Base-by-base conservation (phyloP, 495 filamentous ascomycete species). In the Aspergillus cristatus region DNA sequence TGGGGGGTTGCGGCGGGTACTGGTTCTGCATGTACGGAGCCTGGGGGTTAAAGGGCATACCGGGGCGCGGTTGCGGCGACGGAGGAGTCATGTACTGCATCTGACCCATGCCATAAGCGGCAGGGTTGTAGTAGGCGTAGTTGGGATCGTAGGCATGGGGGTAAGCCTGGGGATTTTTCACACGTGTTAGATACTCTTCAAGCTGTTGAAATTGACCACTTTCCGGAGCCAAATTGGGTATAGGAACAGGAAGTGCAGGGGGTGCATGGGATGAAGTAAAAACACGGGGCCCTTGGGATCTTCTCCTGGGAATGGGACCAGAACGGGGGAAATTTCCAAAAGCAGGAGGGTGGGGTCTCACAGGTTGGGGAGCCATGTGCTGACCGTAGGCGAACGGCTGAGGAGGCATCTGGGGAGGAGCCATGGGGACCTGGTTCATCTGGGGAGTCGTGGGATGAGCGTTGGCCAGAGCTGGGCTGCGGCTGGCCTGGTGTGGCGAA, bases 381-480 rank as follows among this genome's bases (percentile, higher is more conserved):
- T 70, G 73, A 34, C 72, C 74, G 51, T 81, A 84, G 32, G 67
- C 65, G 47, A 77, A 84, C 14, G 60, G 64, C 53, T 78, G 74
- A 13, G 63, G 61, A 18, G 64, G 58, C 68, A 74, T 68, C 55
- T 74, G 64, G 25, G 68, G 58, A 50, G 67, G 71, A 14, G 72
- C 60, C 69, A 80, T 74, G 7, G 71, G 68, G 20, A 74, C 62
- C 28, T 64, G 69, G 43, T 65, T 67, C 75, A 86, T 82, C 52
- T 80, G 77, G 11, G 84, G 82, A 5, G 80, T 80, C 25, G 70
- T 72, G 11, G 80, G 80, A 46, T 86, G 76, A 3, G 79, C 75
- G 37, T 72, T 75, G 32, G 75, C 62, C 13, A 83, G 57, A 7
- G 79, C 81, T 3, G 88, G 88, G 58, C 86, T 94, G 35, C 84